These are phyloP conservation scores for Chlamydomonas reinhardtii DNA, from an alignment of 163 green algal genomes.

Conservation along the genomic window DNA sequence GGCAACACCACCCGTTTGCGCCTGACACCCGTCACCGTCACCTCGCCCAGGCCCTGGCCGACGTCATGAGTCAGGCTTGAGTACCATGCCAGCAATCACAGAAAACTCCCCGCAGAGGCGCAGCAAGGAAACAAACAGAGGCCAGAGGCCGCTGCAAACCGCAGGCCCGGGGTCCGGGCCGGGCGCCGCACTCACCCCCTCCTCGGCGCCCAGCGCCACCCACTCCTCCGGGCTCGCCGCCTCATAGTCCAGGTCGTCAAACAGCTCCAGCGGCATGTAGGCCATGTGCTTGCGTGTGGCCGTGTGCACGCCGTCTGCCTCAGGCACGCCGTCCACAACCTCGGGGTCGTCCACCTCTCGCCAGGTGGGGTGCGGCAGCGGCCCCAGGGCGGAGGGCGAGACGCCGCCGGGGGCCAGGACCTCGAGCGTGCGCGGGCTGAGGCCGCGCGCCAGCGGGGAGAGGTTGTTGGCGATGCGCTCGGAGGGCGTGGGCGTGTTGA, in stretches of 20 bases:
- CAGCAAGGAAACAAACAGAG: too few relatives aligned
- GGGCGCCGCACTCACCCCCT: conserved; percentile 28
- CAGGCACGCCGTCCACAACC: conserved; percentile 34
- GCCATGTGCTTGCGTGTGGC: conserved; percentile 58
- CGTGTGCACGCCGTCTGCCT: conserved; percentile 55
- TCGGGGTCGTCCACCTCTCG: conserved; percentile 47
- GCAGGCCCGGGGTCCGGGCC: too few relatives aligned
- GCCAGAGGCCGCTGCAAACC: too few relatives aligned
- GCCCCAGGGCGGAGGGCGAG: conserved; percentile 40
- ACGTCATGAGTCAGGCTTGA: too few relatives aligned
- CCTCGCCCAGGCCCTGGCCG: too few relatives aligned
- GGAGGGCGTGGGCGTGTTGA: conserved; percentile 53
- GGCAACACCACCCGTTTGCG: too few relatives aligned
- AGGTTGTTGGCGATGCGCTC: conserved; percentile 69
- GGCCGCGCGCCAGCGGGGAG: conserved; percentile 48
- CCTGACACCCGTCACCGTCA: too few relatives aligned
- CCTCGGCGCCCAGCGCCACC: conserved; percentile 43
- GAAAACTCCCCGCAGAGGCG: too few relatives aligned
- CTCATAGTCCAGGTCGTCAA: conserved; percentile 72
- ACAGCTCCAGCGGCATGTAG: conserved; percentile 71
- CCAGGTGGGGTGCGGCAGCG: conserved; percentile 46
- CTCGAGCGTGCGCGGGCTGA: conserved; percentile 57
- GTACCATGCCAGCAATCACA: too few relatives aligned
- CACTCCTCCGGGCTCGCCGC: conserved; percentile 58
- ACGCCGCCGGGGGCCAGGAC: conserved; percentile 52